Conservation (phyloP, 768 basidiomycete species). For the Calocybe indica region DNA sequence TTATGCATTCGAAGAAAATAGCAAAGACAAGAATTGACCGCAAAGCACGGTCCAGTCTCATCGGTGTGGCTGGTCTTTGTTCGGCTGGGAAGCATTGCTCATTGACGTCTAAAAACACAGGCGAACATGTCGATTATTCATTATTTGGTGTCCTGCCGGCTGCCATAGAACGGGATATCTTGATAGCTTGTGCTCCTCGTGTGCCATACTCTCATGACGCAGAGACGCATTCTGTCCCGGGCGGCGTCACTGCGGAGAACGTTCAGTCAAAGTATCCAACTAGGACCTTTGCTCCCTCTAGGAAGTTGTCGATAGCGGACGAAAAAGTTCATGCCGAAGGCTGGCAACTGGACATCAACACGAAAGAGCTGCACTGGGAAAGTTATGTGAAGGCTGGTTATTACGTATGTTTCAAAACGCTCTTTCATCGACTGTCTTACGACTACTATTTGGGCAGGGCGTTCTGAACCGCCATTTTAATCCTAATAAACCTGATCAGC, state of each 20-base stretch:
- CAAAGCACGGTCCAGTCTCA: neutral
- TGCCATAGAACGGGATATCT: conserved; percentile 80
- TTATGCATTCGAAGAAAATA: conserved; percentile 2
- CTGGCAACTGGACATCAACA: conserved; percentile 78
- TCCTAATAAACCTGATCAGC: conserved; percentile 19
- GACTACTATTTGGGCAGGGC: conserved; percentile 34
- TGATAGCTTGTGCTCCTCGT: conserved; percentile 68
- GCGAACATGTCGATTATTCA: conserved; percentile 82
- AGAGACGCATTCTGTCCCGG: conserved; percentile 29
- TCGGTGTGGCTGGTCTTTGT: neutral
- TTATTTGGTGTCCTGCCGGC: conserved; percentile 80
- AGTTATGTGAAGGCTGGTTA: conserved; percentile 87
- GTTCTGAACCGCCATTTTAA: conserved; percentile 61
- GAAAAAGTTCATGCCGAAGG: conserved; percentile 37
- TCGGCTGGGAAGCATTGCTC: no score
- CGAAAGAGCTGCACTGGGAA: conserved; percentile 69
- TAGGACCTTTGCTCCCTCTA: conserved; percentile 52
- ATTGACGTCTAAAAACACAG: conserved; percentile 22
- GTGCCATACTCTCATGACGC: neutral
- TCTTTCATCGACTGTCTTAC: neutral
- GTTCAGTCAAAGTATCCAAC: conserved; percentile 52
- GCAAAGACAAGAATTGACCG: neutral
- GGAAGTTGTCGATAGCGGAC: conserved; percentile 18
- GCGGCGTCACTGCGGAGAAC: conserved; percentile 60
- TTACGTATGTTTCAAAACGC: conserved; percentile 43